Conservation (phyloP, 2,329 filamentous ascomycete genomes). For the Verruconis gallopava region DNA sequence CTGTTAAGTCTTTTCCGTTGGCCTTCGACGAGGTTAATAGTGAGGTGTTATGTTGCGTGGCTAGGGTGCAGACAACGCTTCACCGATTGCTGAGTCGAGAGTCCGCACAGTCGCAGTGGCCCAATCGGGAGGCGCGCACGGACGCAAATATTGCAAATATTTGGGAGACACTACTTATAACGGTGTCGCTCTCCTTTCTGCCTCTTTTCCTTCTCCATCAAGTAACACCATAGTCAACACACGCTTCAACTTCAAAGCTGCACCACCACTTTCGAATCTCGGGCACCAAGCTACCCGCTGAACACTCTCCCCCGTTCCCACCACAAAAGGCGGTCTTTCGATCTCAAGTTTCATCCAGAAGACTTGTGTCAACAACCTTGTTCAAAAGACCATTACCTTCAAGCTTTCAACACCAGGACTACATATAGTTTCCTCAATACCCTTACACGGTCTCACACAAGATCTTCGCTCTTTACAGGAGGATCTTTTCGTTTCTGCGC, state of each 20-base stretch:
- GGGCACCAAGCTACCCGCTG: constrained; percentile 21
- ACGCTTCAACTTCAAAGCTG: constrained; percentile 15
- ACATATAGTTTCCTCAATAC: constrained; percentile 10
- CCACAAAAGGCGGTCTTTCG: constrained; percentile 7
- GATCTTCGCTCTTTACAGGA: constrained; percentile 3
- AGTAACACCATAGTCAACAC: constrained; percentile 9
- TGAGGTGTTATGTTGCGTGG: too few species aligned
- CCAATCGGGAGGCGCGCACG: too few species aligned
- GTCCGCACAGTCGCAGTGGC: too few species aligned
- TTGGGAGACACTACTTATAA: background rate
- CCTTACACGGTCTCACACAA: constrained; percentile 6
- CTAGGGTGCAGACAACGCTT: too few species aligned
- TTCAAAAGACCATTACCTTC: constrained; percentile 4
- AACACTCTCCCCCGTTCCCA: constrained; percentile 9
- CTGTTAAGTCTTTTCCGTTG: too few species aligned
- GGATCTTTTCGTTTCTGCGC: background rate
- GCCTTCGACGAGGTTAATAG: too few species aligned
- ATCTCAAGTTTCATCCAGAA: background rate
- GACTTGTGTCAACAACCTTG: constrained; percentile 3
- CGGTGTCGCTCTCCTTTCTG: constrained; percentile 1
- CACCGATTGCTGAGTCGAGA: too few species aligned
- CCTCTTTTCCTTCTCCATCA: constrained; percentile 10
- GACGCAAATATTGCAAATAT: constrained; percentile 14
- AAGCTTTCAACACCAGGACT: constrained; percentile 8
- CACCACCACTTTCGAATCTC: constrained; percentile 22